phyloP scores from a whole-genome alignment of 78 protist species.

The Cyanophora paradoxa region DNA sequence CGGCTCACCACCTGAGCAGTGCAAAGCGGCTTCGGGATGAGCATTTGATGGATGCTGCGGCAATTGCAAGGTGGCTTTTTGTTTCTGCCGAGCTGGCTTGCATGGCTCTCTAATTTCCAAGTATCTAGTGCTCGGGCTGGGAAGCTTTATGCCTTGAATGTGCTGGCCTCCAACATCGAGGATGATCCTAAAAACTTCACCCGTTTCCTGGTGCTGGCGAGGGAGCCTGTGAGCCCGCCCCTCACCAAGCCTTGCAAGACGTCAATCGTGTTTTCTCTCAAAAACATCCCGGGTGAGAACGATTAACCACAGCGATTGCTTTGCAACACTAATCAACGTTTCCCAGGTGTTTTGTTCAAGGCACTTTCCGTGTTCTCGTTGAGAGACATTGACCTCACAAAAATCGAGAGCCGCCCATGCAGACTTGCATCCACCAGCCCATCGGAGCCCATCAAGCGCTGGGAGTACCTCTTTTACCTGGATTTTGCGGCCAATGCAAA shows the following conservation, averaged over 20 bases:
- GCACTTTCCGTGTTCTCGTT: neutral
- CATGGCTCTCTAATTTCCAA: too few relatives aligned
- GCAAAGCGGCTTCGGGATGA: too few relatives aligned
- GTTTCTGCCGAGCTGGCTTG: too few relatives aligned
- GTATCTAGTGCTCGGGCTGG: constrained; percentile 9
- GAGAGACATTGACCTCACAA: constrained; percentile 7
- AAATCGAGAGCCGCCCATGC: constrained; percentile 3
- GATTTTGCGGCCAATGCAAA: neutral
- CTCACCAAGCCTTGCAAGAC: neutral
- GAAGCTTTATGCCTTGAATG: too few relatives aligned
- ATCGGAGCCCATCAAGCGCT: neutral
- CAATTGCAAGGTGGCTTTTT: too few relatives aligned
- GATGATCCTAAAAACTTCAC: constrained; percentile 19
- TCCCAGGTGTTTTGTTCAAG: neutral
- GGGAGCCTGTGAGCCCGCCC: neutral
- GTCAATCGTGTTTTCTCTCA: neutral
- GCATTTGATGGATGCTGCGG: too few relatives aligned
- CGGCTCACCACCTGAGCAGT: too few relatives aligned
- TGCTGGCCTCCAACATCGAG: neutral
- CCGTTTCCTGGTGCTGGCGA: neutral
- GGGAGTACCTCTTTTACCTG: constrained; percentile 1
- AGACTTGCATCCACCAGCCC: neutral
- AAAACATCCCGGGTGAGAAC: neutral
- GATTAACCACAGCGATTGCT: too few relatives aligned
- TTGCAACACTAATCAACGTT: too few relatives aligned